Base-by-base conservation (phyloP, 495 filamentous ascomycete genomes). In the Pyrenula massariospora region DNA sequence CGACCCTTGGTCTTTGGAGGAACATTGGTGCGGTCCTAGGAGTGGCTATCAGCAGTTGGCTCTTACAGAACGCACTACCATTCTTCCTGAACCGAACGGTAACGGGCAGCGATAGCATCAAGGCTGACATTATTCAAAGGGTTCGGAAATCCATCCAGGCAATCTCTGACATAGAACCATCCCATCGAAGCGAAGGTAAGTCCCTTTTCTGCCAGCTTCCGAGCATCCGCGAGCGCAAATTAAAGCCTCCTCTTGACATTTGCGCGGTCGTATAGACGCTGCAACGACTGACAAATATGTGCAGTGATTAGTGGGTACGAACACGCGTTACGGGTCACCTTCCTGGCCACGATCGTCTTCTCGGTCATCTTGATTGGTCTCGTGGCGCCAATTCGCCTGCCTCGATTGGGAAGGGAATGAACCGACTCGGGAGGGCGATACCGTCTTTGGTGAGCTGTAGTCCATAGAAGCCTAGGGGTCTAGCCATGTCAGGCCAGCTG, bases 1-100 rank as follows among this genome's bases (percentile, higher is more conserved):
- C 78, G 24, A 89, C 87, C 0, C 63, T 90, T 50, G 78, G 83
- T 10, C 68, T 91, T 12, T 87, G 81, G 78, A 71, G 86, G 19
- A 82, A 80, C 51, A 65, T 91, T 24, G 88, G 87, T 10, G 77
- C 73, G 48, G 86, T 91, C 1, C 73, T 92, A 62, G 88, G 87
- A 3, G 80, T 91, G 23, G 78, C 86, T 2, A 72, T 75, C 25
- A 86, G 83, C 57, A 88, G 85, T 63, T 76, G 89, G 62, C 79
- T 91, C 23, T 73, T 92, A 58, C 88, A 92, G 68, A 90, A 90
- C 64, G 73, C 77, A 2, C 73, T 92, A 25, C 60, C 77, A 22
- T 76, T 72, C 11, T 81, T 82, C 54, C 71, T 92, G 0, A 68
- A 81, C 0, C 58, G 66, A 49, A 72, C 76, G 48, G 81, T 91